phyloP scores from a whole-genome alignment of 345 rosid genomes.

The Aquilaria sinensis region DNA sequence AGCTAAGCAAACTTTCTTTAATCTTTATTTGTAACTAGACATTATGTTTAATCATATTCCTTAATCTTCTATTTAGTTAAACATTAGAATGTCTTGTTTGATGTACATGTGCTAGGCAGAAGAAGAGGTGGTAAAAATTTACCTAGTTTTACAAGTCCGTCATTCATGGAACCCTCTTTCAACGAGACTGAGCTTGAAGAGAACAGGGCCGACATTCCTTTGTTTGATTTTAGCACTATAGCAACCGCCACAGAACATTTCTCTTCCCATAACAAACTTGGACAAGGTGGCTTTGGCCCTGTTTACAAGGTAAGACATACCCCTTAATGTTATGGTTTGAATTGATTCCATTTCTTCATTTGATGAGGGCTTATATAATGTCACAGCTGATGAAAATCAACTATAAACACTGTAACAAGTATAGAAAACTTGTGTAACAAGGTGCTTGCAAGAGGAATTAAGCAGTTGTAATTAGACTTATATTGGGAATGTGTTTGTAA shows the following conservation, averaged over 20 bases:
- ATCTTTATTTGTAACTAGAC: not conserved
- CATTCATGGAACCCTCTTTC: constrained; percentile 22
- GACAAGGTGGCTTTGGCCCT: constrained; percentile 69
- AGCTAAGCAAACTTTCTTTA: not conserved
- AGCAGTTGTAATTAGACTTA: too few relatives aligned
- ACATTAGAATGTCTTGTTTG: not conserved
- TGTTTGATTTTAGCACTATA: constrained; percentile 37
- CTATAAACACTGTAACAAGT: too few relatives aligned
- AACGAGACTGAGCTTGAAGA: constrained; percentile 26
- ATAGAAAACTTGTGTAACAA: too few relatives aligned
- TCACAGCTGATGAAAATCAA: too few relatives aligned
- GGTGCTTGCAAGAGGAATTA: too few relatives aligned
- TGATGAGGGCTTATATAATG: too few relatives aligned
- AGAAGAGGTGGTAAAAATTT: constrained; percentile 9
- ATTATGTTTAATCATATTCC: not conserved
- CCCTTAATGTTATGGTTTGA: too few relatives aligned
- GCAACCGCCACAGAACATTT: constrained; percentile 50
- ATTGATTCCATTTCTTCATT: too few relatives aligned
- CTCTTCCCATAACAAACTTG: constrained; percentile 46
- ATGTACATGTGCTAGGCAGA: constrained; percentile 16
- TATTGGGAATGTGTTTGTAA: not conserved
- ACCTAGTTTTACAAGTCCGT: constrained; percentile 17
- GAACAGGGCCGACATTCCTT: constrained; percentile 34
- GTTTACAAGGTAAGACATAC: constrained; percentile 49
- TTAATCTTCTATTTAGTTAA: not conserved